Conservation (phyloP, 208 protist species). For the Leishmania turanica region DNA sequence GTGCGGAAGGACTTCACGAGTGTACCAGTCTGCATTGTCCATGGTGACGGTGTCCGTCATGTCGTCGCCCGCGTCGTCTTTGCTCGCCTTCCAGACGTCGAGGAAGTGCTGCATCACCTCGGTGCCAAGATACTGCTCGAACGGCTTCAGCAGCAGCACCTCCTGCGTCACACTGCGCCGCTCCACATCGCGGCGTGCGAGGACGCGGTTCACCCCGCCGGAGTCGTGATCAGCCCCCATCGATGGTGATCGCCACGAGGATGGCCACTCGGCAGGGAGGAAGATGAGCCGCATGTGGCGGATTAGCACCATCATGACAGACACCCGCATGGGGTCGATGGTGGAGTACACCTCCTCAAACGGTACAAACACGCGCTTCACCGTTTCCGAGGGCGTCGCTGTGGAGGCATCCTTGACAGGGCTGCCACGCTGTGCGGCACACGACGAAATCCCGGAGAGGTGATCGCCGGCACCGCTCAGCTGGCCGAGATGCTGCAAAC, state of each 20-base stretch:
- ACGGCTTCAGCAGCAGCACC: conserved; percentile 58
- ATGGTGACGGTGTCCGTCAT: conserved; percentile 15
- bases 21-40: conserved; percentile 36
- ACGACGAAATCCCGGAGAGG: background rate
- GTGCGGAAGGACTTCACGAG: conserved; percentile 36
- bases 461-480: conserved; percentile 7
- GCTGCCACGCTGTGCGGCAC: background rate
- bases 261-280: conserved; percentile 53
- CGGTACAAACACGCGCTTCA: conserved; percentile 24
- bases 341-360: conserved; percentile 66
- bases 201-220: conserved; percentile 27
- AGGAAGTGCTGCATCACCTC: conserved; percentile 59
- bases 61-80: conserved; percentile 5
- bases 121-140: conserved; percentile 52
- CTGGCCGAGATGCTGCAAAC: conserved; percentile 9
- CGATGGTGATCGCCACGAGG: conserved; percentile 13
- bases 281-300: conserved; percentile 61
- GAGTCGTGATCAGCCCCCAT: background rate
- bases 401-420: background rate
- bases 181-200: conserved; percentile 54
- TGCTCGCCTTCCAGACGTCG: conserved; percentile 19
- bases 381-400: background rate
- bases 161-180: conserved; percentile 52
- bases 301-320: conserved; percentile 64
- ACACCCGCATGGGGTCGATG: conserved; percentile 70